Conservation (phyloP, 1,284 basidiomycete species). For the Melanopsichium pennsylvanicum region DNA sequence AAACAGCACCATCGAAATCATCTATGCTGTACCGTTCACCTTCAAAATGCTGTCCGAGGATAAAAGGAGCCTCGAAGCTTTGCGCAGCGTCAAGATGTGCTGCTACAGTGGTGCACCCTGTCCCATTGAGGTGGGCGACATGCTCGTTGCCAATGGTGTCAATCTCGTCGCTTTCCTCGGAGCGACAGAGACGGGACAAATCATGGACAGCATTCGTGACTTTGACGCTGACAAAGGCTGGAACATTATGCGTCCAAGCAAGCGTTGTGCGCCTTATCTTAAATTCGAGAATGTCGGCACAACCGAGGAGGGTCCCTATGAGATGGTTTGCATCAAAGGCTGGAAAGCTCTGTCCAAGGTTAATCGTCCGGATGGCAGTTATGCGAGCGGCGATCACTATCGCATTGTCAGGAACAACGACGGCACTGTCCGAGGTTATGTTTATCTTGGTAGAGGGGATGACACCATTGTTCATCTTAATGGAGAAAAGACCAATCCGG, state of each 20-base stretch:
- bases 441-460: constrained; percentile 73
- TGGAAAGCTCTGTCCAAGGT: constrained; percentile 70
- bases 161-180: constrained; percentile 72
- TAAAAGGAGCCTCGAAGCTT: constrained; percentile 68
- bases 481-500: constrained; percentile 56
- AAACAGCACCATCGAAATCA: constrained; percentile 12
- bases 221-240: constrained; percentile 72
- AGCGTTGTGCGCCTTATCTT: constrained; percentile 16
- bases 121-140: constrained; percentile 71
- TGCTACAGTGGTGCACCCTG: constrained; percentile 67
- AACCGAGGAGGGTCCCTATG: constrained; percentile 66
- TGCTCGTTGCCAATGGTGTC: constrained; percentile 71
- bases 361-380: constrained; percentile 72
- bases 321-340: constrained; percentile 71
- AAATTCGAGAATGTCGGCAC: constrained; percentile 32
- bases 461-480: constrained; percentile 70
- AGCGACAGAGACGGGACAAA: constrained; percentile 47
- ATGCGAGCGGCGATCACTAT: constrained; percentile 73
- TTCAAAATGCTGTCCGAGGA: constrained; percentile 71
- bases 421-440: constrained; percentile 68
- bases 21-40: constrained; percentile 68
- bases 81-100: constrained; percentile 70
- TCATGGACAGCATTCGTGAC: constrained; percentile 70
- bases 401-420: constrained; percentile 67
- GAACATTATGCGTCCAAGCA: constrained; percentile 70